phyloP scores from a whole-genome alignment of 1,139 yeast genomes.

The Nakaseomyces delphensis region DNA sequence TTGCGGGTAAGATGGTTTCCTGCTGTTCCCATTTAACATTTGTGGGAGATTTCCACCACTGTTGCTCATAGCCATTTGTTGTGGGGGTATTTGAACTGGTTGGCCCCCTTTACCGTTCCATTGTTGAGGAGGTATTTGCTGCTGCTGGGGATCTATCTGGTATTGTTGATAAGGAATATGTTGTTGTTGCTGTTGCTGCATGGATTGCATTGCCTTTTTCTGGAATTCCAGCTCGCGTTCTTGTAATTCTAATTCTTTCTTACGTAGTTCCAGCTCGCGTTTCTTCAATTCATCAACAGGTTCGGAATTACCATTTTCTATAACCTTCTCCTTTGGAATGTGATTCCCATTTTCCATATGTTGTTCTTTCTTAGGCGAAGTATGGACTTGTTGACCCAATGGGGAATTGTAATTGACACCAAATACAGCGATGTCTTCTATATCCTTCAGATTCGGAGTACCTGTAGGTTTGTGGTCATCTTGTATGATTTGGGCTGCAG shows the following conservation, averaged over 20 bases:
- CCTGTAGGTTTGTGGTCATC: constrained; percentile 22
- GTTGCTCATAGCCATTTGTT: constrained; percentile 11
- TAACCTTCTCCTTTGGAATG: background rate
- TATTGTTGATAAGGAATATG: no score
- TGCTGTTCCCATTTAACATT: constrained; percentile 9
- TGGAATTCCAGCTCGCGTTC: constrained; percentile 36
- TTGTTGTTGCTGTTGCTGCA: constrained; percentile 17
- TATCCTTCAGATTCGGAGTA: constrained; percentile 28
- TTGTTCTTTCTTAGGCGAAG: constrained; percentile 6
- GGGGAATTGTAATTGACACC: constrained; percentile 28
- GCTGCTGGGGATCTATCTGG: constrained; percentile 16
- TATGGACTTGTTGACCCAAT: constrained; percentile 6
- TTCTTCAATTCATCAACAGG: constrained; percentile 15
- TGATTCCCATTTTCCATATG: constrained; percentile 9
- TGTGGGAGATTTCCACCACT: constrained; percentile 4
- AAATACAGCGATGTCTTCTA: constrained; percentile 29
- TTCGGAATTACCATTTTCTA: background rate
- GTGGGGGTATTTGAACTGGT: constrained; percentile 5
- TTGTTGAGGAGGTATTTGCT: constrained; percentile 12
- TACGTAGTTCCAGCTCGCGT: constrained; percentile 38
- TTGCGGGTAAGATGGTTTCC: constrained; percentile 25
- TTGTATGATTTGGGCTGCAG: background rate
- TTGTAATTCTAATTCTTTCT: constrained; percentile 39
- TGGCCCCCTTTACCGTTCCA: background rate
- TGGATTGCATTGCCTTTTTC: constrained; percentile 24